Percentiles rank a stretch among this genome's conserved stretches.
Evolutionary conservation across 352 stramenopile genomes (phyloP).

Genomic region (Phytopythium aichiense): DNA sequence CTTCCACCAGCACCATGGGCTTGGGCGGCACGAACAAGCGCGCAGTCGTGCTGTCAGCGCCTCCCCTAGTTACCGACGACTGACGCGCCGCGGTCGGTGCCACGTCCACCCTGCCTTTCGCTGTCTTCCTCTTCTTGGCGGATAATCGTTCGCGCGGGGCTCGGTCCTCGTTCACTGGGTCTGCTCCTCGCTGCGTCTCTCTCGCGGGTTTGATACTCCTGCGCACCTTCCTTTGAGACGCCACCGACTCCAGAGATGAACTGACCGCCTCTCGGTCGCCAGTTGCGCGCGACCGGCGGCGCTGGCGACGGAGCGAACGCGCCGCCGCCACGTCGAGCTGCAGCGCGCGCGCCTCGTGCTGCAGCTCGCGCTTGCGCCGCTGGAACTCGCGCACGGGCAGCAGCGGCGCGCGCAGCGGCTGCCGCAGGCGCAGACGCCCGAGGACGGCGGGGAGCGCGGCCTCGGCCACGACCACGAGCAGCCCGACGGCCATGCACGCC

Average conservation of each 20-base stretch:
- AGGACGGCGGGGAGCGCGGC: neutral
- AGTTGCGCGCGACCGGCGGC: neutral
- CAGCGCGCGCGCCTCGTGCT: neutral
- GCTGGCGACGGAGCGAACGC: neutral
- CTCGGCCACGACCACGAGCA: neutral
- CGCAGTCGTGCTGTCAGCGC: neutral
- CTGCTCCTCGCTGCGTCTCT: neutral
- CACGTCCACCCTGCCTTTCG: neutral
- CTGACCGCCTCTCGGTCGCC: no score
- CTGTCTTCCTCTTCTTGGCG: neutral
- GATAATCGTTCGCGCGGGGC: neutral
- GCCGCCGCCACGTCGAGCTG: neutral
- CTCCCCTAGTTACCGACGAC: neutral
- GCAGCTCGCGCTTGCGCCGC: constrained; percentile 1
- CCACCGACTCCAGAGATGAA: neutral
- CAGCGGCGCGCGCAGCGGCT: constrained; percentile 2
- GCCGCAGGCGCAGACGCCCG: neutral
- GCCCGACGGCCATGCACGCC: neutral
- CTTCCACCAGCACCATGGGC: neutral
- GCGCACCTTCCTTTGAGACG: neutral
- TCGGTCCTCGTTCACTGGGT: neutral
- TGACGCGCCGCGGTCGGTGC: neutral
- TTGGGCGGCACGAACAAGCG: neutral
- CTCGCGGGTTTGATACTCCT: neutral
- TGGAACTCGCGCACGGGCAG: constrained; percentile 4